Conservation (phyloP, 805 yeast genomes). For the Saturnispora sanitii region DNA sequence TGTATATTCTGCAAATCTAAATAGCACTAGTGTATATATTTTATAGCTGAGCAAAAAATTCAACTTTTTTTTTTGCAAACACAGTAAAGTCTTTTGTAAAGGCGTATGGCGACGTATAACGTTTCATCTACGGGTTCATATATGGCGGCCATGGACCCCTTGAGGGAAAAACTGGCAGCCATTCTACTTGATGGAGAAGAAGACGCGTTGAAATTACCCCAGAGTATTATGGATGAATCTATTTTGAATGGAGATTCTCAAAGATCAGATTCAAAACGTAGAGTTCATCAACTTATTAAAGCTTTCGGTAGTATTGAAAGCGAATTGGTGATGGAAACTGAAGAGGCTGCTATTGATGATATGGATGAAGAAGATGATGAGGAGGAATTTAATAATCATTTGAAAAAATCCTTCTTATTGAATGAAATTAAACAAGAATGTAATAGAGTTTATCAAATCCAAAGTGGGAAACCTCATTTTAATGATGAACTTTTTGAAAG, state of each 20-base stretch:
- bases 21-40: too few relatives aligned
- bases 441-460: slow-evolving; percentile 22
- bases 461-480: slow-evolving; percentile 14
- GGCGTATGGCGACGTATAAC: slow-evolving; percentile 39
- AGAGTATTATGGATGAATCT: slow-evolving; percentile 26
- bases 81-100: not conserved
- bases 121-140: slow-evolving; percentile 63
- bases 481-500: slow-evolving; percentile 20
- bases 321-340: slow-evolving; percentile 14
- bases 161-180: slow-evolving; percentile 40
- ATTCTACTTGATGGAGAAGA: slow-evolving; percentile 24
- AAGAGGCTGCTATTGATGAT: slow-evolving; percentile 2
- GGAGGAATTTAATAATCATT: too few relatives aligned
- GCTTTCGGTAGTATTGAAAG: slow-evolving; percentile 25
- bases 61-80: not conserved
- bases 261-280: slow-evolving; percentile 21
- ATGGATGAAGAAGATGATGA: slow-evolving; percentile 3
- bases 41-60: not conserved
- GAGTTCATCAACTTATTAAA: slow-evolving; percentile 20
- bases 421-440: slow-evolving; percentile 18
- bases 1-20: not conserved
- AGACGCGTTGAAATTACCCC: slow-evolving; percentile 20
- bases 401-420: slow-evolving; percentile 11
- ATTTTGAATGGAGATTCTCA: slow-evolving; percentile 10
- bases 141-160: slow-evolving; percentile 68